phyloP scores from a whole-genome alignment of 176 grass and related monocot species.

The Poa pratensis region DNA sequence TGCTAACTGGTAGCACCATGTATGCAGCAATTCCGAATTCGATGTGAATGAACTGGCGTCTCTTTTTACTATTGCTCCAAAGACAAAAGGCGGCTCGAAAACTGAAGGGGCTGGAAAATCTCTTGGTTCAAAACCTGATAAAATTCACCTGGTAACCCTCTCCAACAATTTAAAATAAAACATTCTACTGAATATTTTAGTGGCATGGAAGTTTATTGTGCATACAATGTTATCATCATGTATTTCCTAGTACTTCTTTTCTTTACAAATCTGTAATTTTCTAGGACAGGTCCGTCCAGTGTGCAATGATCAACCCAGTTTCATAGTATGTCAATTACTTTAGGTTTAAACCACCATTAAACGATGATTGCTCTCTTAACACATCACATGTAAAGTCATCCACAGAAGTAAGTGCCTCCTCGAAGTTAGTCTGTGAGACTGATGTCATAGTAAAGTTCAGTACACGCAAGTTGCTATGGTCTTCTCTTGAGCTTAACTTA shows the following conservation, averaged over 20 bases:
- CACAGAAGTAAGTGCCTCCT: background rate
- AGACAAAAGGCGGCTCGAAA: constrained; percentile 62
- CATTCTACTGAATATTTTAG: background rate
- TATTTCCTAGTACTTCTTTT: background rate
- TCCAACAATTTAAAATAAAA: background rate
- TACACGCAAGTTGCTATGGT: background rate
- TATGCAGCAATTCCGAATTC: constrained; percentile 75
- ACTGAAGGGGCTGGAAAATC: constrained; percentile 69
- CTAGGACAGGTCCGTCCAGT: background rate
- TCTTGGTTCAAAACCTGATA: constrained; percentile 78
- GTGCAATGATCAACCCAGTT: background rate
- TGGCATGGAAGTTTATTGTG: constrained; percentile 23
- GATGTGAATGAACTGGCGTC: constrained; percentile 86
- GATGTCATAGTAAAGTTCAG: background rate
- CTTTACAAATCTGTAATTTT: background rate
- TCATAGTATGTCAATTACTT: constrained; percentile 22
- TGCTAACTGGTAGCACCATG: constrained; percentile 40
- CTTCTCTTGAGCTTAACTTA: background rate
- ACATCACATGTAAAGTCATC: constrained; percentile 22
- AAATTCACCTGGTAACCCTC: constrained; percentile 88
- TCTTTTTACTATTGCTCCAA: constrained; percentile 81
- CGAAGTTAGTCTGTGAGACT: constrained; percentile 11
- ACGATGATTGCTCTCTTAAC: background rate
- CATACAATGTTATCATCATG: background rate
- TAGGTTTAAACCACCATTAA: constrained; percentile 12